Evolutionary conservation across 768 basidiomycete species (phyloP), one percentile per base, ranked within the genome.

Genomic region (Omphalotus guepiniiformis): DNA sequence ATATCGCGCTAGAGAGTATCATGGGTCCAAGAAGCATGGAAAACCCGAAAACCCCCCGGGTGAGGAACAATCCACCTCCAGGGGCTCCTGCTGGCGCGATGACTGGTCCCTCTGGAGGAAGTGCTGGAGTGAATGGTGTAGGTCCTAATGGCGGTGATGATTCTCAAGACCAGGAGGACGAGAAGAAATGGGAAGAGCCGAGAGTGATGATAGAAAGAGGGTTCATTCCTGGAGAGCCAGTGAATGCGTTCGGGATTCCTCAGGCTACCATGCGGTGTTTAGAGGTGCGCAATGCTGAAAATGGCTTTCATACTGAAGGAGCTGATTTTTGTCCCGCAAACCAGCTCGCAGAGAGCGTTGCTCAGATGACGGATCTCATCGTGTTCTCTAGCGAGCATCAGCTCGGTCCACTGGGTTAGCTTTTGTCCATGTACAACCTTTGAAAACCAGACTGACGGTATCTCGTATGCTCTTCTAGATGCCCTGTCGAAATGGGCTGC

Each of bases 261-360:
- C 88, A 91, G 59, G 88, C 87, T 2, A 89, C 89, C 15, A 91
- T 91, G 90, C 74, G 89, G 45, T 90, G 88, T 74, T 68, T 92
- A 28, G 89, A 92, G 76, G 85, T 85, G 48, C 47, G 74, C 61
- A 40, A 27, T 51, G 19, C 19, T 15, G n/a, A n/a, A n/a, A n/a
- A n/a, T 42, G 35, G 22, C 45, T 21, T 19, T 23, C 48, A 19
- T 32, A 39, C 35, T n/a, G 28, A 29, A 35, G 18, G 26, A 48
- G 35, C 48, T 57, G 29, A 48, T 42, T 38, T 44, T 49, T 42
- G 16, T 25, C 51, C 48, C 25, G 50, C 49, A 28, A 53, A 41
- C 15, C 55, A 86, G 82, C 72, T 92, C 42, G 88, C 88, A 22
- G 88, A 92, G 62, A 88, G 85, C 56, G 87, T 91, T 5, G 78